Base-by-base conservation (phyloP, 345 rosid species). In the Cardamine chenopodiifolia region DNA sequence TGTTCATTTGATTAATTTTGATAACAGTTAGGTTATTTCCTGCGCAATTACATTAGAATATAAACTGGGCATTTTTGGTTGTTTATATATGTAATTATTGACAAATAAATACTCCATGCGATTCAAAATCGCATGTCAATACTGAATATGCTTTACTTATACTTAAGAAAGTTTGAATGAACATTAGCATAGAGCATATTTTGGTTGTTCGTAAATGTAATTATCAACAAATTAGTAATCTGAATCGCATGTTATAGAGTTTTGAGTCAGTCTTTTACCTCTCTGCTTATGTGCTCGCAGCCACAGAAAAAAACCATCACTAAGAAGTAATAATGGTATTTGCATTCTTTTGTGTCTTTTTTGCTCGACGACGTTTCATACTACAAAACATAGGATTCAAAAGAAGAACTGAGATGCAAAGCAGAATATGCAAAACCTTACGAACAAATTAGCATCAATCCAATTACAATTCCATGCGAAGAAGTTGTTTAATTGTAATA, bases 321-420 rank as follows among this genome's bases (percentile, higher is more conserved):
- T 13, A 13, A 14, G 42, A 44, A 40, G 59, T 12, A 19, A 12
- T 20, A 39, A 40, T 39, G 18, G 17, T 19, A 2, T 58, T 58
- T 47, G 50, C 20, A 31, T 55, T 63, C 70, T 19, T 62, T 58
- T 40, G n/a, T n/a, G n/a, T n/a, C n/a, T n/a, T n/a, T n/a, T n/a
- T 6, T 34, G 71, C 59, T 34, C 11, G 34, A 59, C 20, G 26
- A 31, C 35, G 40, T 49, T 74, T 67, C 73, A 58, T 67, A 54
- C 78, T 67, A 50, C 71, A 66, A 73, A 73, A 74, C 66, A 64
- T 44, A 64, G 3, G 26, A 72, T 71, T 34, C 29, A 52, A 14
- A 50, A 47, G n/a, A 70, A 59, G 32, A n/a, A 7, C 6, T 58
- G 49, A 59, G 20, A 47, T 47, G 25, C 40, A 29, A 28, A 3